These are phyloP conservation scores for Diaporthe humulicola DNA, from an alignment of 2,329 filamentous ascomycete genomes.

Conservation along the genomic window DNA sequence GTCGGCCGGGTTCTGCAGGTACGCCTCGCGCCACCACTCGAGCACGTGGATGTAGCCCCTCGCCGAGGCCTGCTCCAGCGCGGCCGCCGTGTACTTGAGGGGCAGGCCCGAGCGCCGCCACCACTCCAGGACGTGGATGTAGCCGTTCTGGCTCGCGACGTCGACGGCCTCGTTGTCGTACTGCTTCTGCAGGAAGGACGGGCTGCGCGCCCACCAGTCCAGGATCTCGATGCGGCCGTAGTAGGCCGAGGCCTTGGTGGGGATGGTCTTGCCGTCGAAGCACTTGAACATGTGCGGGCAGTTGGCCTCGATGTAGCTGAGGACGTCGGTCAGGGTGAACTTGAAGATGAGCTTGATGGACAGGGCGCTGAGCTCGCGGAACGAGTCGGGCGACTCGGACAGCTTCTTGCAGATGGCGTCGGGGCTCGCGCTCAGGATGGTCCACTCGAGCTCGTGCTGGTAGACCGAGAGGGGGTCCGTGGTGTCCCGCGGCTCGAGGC, in stretches of 20 bases:
- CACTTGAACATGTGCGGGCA: constrained; percentile 83
- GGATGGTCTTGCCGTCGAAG: constrained; percentile 86
- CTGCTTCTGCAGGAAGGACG: constrained; percentile 86
- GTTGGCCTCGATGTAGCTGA: constrained; percentile 75
- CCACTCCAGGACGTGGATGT: constrained; percentile 92
- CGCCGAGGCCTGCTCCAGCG: constrained; percentile 88
- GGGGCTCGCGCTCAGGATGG: constrained; percentile 80
- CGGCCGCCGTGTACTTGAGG: constrained; percentile 87
- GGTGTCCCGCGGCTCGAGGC: constrained; percentile 67
- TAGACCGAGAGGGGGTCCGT: constrained; percentile 78
- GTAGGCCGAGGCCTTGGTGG: constrained; percentile 88
- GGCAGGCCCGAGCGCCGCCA: constrained; percentile 81
- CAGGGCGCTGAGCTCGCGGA: constrained; percentile 80
- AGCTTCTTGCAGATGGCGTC: constrained; percentile 81
- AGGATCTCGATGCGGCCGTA: constrained; percentile 88
- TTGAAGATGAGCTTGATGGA: constrained; percentile 92
- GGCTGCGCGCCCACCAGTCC: constrained; percentile 90
- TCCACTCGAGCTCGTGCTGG: constrained; percentile 86
- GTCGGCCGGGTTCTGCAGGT: constrained; percentile 65
- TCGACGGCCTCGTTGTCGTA: constrained; percentile 90
- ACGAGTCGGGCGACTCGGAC: constrained; percentile 76
- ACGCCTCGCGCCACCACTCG: constrained; percentile 91
- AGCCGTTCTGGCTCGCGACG: constrained; percentile 87
- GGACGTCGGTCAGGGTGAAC: constrained; percentile 84
- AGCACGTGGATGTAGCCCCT: constrained; percentile 88